A percentile compares a stretch with the other conserved stretches of the same genome.
Conservation (phyloP, 2,329 filamentous ascomycete genomes). For the Exophiala calicioides region DNA sequence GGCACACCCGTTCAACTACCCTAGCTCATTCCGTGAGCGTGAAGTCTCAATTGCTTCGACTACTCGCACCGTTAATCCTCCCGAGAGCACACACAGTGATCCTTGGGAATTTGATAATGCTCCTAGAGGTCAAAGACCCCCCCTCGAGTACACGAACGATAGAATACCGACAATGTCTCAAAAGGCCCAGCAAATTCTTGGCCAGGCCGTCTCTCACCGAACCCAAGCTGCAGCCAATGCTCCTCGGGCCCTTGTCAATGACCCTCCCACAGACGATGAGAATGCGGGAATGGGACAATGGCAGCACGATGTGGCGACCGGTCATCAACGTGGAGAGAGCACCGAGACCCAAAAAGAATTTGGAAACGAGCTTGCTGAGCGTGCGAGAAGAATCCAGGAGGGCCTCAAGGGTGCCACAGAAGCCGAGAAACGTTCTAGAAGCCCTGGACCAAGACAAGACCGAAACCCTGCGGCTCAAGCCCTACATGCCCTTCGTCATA, state of each 20-base stretch:
- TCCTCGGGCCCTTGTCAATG: slow-evolving; percentile 25
- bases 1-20: neutral
- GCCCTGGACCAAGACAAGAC: slow-evolving; percentile 40
- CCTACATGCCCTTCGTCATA: slow-evolving; percentile 48
- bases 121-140: slow-evolving; percentile 36
- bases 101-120: slow-evolving; percentile 58
- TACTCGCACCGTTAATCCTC: slow-evolving; percentile 45
- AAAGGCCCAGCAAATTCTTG: slow-evolving; percentile 42
- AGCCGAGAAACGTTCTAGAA: slow-evolving; percentile 45
- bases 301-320: slow-evolving; percentile 49
- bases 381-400: slow-evolving; percentile 50
- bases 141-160: slow-evolving; percentile 19
- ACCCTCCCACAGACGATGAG: slow-evolving; percentile 18
- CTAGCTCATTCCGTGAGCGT: slow-evolving; percentile 7
- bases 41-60: slow-evolving; percentile 36
- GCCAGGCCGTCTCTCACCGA: slow-evolving; percentile 39
- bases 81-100: slow-evolving; percentile 54
- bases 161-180: slow-evolving; percentile 35
- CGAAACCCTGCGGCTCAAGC: slow-evolving; percentile 39
- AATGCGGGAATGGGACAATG: slow-evolving; percentile 10
- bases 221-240: slow-evolving; percentile 30
- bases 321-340: slow-evolving; percentile 47
- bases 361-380: slow-evolving; percentile 50
- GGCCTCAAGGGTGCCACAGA: slow-evolving; percentile 48
- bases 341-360: slow-evolving; percentile 53